These are phyloP conservation scores for Suillus subalutaceus DNA, from an alignment of 768 basidiomycete species.

Conservation along the genomic window DNA sequence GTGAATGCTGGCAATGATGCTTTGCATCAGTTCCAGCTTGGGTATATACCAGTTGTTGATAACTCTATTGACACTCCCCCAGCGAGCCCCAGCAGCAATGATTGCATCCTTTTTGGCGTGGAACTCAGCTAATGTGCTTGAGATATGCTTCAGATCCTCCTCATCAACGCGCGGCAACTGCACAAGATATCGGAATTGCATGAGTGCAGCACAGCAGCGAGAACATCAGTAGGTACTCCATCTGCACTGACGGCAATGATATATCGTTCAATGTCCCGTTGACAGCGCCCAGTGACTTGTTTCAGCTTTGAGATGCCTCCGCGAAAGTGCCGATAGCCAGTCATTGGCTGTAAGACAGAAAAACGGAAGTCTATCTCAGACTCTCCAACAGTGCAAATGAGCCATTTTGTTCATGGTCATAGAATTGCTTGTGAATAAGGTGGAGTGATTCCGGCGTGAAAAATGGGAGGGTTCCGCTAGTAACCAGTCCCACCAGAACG, in stretches of 20 bases:
- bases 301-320: neutral
- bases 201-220: neutral
- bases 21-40: neutral
- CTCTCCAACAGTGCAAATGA: too few species aligned
- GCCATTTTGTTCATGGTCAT: slow-evolving; percentile 31
- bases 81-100: neutral
- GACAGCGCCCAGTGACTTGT: neutral
- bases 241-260: neutral
- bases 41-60: too few species aligned
- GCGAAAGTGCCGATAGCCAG: neutral
- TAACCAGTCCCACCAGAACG: slow-evolving; percentile 41
- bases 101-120: neutral
- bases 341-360: neutral
- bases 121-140: neutral
- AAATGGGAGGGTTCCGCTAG: slow-evolving; percentile 37
- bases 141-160: neutral
- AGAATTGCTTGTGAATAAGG: slow-evolving; percentile 42
- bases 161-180: neutral
- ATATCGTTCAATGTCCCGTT: neutral
- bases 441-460: slow-evolving; percentile 40
- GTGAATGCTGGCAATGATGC: neutral
- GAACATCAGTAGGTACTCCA: rapidly evolving
- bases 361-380: neutral
- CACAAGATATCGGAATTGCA: neutral
- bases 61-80: neutral